phyloP scores from a whole-genome alignment of 345 rosid genomes.

The Populus davidiana region DNA sequence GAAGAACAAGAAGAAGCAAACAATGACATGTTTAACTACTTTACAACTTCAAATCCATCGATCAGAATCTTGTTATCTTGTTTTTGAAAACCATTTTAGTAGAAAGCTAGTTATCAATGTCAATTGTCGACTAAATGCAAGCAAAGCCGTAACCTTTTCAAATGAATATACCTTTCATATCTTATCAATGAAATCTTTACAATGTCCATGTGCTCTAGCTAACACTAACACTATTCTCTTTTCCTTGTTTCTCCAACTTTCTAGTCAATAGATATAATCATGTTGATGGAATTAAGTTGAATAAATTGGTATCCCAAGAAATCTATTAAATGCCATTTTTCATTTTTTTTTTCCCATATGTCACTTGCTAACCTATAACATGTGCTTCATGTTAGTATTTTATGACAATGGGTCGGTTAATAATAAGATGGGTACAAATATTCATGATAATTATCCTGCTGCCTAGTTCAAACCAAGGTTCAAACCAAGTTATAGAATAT shows the following conservation, averaged over 20 bases:
- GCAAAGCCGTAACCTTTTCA: neutral
- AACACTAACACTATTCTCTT: neutral
- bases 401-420: neutral
- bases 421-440: neutral
- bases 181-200: neutral
- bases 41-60: neutral
- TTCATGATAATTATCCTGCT: neutral
- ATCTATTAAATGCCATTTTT: too few species aligned
- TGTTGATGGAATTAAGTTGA: neutral
- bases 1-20: neutral
- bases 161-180: neutral
- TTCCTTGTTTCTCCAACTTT: neutral
- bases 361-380: too few species aligned
- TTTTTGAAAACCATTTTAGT: neutral
- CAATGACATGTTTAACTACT: neutral
- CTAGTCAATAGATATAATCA: too few species aligned
- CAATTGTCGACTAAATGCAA: constrained; percentile 4
- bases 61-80: neutral
- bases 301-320: too few species aligned
- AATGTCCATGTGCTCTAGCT: neutral
- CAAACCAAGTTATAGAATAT: neutral
- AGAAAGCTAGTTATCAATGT: constrained; percentile 13
- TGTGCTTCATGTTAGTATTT: too few species aligned
- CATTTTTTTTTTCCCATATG: too few species aligned
- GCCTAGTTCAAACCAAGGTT: neutral